phyloP scores from a whole-genome alignment of 495 filamentous ascomycete species.

The Penicillium lividum region DNA sequence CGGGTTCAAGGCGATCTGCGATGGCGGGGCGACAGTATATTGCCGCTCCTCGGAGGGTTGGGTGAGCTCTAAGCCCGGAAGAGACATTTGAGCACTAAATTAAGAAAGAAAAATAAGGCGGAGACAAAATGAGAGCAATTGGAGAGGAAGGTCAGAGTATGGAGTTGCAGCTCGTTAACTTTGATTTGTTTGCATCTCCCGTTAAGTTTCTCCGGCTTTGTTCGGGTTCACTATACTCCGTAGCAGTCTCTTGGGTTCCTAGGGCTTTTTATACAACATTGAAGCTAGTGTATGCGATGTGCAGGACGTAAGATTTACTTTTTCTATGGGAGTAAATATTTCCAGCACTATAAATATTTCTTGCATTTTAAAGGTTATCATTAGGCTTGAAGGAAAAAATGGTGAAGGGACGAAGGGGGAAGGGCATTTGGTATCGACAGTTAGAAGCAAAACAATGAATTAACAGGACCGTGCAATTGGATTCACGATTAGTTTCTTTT shows the following conservation, averaged over 20 bases:
- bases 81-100: conserved; percentile 41
- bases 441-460: conserved; percentile 8
- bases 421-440: conserved; percentile 31
- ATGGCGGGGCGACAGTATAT: conserved; percentile 41
- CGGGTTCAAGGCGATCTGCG: conserved; percentile 46
- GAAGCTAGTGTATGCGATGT: too few species aligned
- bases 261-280: too few species aligned
- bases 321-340: too few species aligned
- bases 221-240: not conserved
- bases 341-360: not conserved
- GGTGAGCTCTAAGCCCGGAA: conserved; percentile 49
- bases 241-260: too few species aligned
- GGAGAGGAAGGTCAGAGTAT: not conserved
- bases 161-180: conserved; percentile 7
- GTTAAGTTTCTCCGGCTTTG: not conserved
- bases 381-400: conserved; percentile 48
- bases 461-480: conserved; percentile 4
- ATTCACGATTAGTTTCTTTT: conserved; percentile 13
- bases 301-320: too few species aligned
- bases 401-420: not conserved
- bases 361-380: conserved; percentile 1
- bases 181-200: conserved; percentile 18
- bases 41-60: conserved; percentile 44
- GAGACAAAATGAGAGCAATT: not conserved
- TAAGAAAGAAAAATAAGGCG: not conserved